Percentiles rank a stretch among this genome's conserved stretches.
These are phyloP conservation scores for Wickerhamomyces bisporus DNA, from an alignment of 805 yeast species.

Conservation along the genomic window DNA sequence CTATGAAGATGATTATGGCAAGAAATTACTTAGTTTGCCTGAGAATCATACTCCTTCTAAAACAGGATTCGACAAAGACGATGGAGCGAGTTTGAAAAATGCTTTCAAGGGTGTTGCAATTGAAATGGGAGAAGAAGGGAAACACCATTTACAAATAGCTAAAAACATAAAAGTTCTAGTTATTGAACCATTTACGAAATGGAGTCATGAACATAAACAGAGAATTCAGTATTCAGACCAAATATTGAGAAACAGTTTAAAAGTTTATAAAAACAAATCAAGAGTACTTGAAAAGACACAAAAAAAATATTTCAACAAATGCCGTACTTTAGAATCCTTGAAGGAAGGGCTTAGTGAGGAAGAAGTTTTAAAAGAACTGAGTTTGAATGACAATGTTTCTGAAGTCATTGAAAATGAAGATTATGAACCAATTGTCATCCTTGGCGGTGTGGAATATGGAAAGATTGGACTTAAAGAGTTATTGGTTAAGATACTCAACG, in stretches of 20 bases:
- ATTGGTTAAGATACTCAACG: slow-evolving; percentile 36
- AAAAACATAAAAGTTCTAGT: slow-evolving; percentile 55
- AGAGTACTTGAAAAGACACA: slow-evolving; percentile 49
- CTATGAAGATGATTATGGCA: slow-evolving; percentile 63
- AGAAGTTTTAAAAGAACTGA: slow-evolving; percentile 28
- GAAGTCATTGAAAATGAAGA: slow-evolving; percentile 20
- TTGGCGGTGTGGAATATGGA: slow-evolving; percentile 34
- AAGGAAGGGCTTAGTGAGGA: slow-evolving; percentile 43
- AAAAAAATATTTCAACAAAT: slow-evolving; percentile 70
- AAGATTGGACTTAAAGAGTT: slow-evolving; percentile 38
- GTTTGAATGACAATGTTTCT: slow-evolving; percentile 12
- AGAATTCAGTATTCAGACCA: slow-evolving; percentile 59
- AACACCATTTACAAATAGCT: slow-evolving; percentile 55
- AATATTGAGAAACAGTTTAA: slow-evolving; percentile 44
- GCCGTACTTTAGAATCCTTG: slow-evolving; percentile 67
- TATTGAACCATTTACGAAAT: slow-evolving; percentile 62
- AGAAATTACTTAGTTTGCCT: slow-evolving; percentile 39
- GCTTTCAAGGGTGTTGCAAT: slow-evolving; percentile 53
- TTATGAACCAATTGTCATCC: slow-evolving; percentile 20
- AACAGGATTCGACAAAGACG: slow-evolving; percentile 45
- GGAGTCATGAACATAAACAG: slow-evolving; percentile 70
- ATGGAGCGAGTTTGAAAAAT: slow-evolving; percentile 60
- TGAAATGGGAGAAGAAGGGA: slow-evolving; percentile 55
- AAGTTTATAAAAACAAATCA: slow-evolving; percentile 44
- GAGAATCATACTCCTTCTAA: slow-evolving; percentile 31